phyloP scores from a whole-genome alignment of 768 basidiomycete genomes.

The Leucocoprinus leucothites region DNA sequence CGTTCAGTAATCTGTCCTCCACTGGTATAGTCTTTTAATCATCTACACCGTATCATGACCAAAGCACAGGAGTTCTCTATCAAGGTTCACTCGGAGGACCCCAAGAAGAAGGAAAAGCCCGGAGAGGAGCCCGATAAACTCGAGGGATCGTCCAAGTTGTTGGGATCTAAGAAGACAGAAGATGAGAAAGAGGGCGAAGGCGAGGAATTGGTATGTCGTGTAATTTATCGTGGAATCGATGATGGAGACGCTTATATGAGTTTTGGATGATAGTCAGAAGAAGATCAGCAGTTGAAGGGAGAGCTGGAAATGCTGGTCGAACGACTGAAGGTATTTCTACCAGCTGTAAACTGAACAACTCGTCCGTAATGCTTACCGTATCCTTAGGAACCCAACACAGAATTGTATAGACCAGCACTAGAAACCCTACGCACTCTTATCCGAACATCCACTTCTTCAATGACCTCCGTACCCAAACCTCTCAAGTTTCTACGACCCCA shows the following conservation, averaged over 20 bases:
- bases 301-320: conserved; percentile 98
- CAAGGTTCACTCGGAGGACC: conserved; percentile 69
- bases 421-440: conserved; percentile 94
- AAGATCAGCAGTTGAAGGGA: conserved; percentile 88
- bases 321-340: conserved; percentile 75
- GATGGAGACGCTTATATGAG: conserved; percentile 7
- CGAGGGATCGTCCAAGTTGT: conserved; percentile 52
- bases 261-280: conserved; percentile 67
- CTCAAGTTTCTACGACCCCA: conserved; percentile 96
- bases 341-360: conserved; percentile 12
- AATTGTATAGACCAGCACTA: conserved; percentile 84
- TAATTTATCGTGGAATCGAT: not conserved
- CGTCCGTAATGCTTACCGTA: conserved; percentile 14
- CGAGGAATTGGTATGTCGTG: conserved; percentile 75
- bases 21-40: conserved; percentile 13
- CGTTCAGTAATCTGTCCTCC: conserved; percentile 27
- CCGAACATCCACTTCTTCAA: conserved; percentile 94
- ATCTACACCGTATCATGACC: conserved; percentile 40
- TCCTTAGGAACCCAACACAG: conserved; percentile 79
- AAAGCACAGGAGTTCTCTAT: conserved; percentile 58
- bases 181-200: conserved; percentile 54
- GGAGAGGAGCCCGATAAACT: conserved; percentile 24
- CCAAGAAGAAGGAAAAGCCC: conserved; percentile 67
- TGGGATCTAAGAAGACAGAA: conserved; percentile 47
- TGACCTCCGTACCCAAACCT: conserved; percentile 99